Percentiles rank a stretch among this genome's conserved stretches.
phyloP scores from a whole-genome alignment of 1,284 basidiomycete genomes.

The Microbotryomycetes sp. region DNA sequence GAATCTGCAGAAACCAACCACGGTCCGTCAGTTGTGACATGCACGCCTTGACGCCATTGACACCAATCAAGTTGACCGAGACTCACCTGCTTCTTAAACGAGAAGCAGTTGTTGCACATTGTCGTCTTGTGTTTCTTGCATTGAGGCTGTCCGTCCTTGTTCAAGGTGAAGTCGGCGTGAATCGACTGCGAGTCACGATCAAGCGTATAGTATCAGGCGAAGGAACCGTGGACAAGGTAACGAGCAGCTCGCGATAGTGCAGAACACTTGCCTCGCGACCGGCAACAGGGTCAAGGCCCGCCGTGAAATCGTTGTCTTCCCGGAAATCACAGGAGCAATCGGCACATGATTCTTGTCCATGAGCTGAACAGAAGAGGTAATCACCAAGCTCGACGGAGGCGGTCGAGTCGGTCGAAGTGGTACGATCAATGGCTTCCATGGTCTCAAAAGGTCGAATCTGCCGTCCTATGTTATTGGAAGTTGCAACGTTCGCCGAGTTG shows the following conservation, averaged over 20 bases:
- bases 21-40: too few species aligned
- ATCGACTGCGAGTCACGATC: not conserved
- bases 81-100: not conserved
- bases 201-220: not conserved
- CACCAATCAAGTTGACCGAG: not conserved
- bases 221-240: too few species aligned
- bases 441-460: too few species aligned
- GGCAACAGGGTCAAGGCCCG: not conserved
- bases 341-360: slow-evolving; percentile 17
- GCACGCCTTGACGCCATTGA: not conserved
- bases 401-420: slow-evolving; percentile 20
- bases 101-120: slow-evolving; percentile 15
- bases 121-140: slow-evolving; percentile 28
- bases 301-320: not conserved
- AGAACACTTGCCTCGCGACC: not conserved
- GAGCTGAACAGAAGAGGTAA: slow-evolving; percentile 15
- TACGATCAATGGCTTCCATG: slow-evolving; percentile 18
- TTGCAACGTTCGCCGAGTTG: too few species aligned
- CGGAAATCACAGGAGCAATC: slow-evolving; percentile 10
- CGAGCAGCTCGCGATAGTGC: too few species aligned
- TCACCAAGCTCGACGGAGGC: slow-evolving; percentile 18
- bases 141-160: slow-evolving; percentile 16
- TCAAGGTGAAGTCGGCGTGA: not conserved
- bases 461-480: too few species aligned
- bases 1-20: not conserved